Conservation (phyloP, 345 rosid genomes). For the Syzygium oleosum region DNA sequence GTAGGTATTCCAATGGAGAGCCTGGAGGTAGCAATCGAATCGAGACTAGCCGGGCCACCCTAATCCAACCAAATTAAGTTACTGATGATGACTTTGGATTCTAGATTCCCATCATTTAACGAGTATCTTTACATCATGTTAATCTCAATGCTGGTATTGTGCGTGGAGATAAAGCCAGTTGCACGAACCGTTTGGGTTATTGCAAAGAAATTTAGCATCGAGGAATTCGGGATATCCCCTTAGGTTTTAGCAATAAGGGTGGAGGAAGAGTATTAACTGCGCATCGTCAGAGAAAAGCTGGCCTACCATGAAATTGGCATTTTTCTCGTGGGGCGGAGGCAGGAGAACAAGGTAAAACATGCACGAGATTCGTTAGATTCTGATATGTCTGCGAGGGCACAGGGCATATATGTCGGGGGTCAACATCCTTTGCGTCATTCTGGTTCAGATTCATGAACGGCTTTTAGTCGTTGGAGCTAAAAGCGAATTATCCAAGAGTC, state of each 20-base stretch:
- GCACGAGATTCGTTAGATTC: neutral
- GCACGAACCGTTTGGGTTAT: neutral
- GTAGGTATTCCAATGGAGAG: neutral
- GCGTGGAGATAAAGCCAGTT: neutral
- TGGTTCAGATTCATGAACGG: neutral
- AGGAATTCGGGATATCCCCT: neutral
- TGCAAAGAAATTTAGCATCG: neutral
- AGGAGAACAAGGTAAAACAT: neutral
- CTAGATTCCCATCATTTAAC: neutral
- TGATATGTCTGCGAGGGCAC: neutral
- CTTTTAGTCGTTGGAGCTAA: neutral
- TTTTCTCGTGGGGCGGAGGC: neutral
- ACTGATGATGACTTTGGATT: neutral
- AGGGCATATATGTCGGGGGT: neutral
- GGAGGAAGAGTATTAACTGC: neutral
- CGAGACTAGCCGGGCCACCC: neutral
- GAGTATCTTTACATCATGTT: neutral
- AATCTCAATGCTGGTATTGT: neutral
- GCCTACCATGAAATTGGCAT: neutral
- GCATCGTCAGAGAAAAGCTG: neutral
- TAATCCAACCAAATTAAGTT: neutral
- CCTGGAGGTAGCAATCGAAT: neutral
- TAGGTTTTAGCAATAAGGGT: neutral
- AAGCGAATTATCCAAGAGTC: no score
- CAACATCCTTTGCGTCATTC: neutral